These are phyloP conservation scores for barley (Hordeum vulgare) DNA, from an alignment of 176 grass and related monocot species.

Conservation along the genomic window MorexV3_pseudomolecules_assembly NC_058519.1:461778205-461778704, in stretches of 20 bases:
- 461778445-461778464: constrained; percentile 47
- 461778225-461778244: background rate
- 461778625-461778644: background rate
- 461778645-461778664: background rate
- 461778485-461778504: constrained; percentile 61
- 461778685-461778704: constrained; percentile 34
- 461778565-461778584: constrained; percentile 20
- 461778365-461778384: background rate
- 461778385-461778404: constrained; percentile 37
- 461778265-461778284: constrained; percentile 94
- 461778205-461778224: background rate
- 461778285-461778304: constrained; percentile 84
- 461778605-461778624: background rate
- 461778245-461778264: constrained; percentile 38
- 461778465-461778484: constrained; percentile 80
- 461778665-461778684: background rate
- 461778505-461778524: constrained; percentile 39
- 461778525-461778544: constrained; percentile 9
- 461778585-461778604: constrained; percentile 24
- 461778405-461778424: constrained; percentile 46
- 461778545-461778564: background rate
- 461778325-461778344: constrained; percentile 37
- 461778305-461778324: constrained; percentile 42
- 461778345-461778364: background rate
- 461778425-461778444: constrained; percentile 32